Base-by-base conservation (phyloP, 163 green algal genomes). In the Volvox carteri region DNA sequence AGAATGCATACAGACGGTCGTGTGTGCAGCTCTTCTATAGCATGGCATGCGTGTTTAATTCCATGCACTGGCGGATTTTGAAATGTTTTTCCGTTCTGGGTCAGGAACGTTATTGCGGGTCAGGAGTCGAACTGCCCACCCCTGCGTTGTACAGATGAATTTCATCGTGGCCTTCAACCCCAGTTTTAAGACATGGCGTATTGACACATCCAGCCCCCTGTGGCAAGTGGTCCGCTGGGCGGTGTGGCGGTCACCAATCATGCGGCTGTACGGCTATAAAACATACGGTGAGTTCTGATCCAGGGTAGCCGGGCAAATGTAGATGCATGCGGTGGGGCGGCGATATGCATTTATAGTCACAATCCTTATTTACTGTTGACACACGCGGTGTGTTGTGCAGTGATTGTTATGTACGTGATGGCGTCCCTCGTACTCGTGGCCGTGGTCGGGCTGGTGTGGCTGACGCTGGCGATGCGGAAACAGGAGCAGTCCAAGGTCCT, bases 401-500 rank as follows among this genome's bases (percentile, higher is more conserved):
- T 84, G 14, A 70, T 56, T 25, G 84, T 89, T 7, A 83, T 89
- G 68, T 89, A 89, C 70, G 52, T 75, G 12, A 83, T 89, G 70
- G 52, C 23, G 4, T 68, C 23, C 0, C 23, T 46, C n/a, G 70
- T 83, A 7, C 16, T 76, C 1, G 8, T 89, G 70, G 28, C 52
- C 28, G 52, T 89, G 16, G 4, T 75, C 18, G 70, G 52, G 5
- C 84, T 89, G 52, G 84, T 44, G 52, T 89, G 84, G 70, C 85
- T 90, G 25, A 90, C 85, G 18, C 41, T 90, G 58, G 85, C 85
- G 2, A 86, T 90, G 85, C 85, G 85, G 2, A 78, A 80, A 25
- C 58, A 78, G 62, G 86, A 90, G 62, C 86, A 90, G n/a, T 74
- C 54, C 35, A 90, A 90, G 76, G 68, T 23, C 56, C 76, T 90